These are phyloP conservation scores for Wickerhamomyces kurtzmanii DNA, from an alignment of 805 yeast species.

Conservation along the genomic window DNA sequence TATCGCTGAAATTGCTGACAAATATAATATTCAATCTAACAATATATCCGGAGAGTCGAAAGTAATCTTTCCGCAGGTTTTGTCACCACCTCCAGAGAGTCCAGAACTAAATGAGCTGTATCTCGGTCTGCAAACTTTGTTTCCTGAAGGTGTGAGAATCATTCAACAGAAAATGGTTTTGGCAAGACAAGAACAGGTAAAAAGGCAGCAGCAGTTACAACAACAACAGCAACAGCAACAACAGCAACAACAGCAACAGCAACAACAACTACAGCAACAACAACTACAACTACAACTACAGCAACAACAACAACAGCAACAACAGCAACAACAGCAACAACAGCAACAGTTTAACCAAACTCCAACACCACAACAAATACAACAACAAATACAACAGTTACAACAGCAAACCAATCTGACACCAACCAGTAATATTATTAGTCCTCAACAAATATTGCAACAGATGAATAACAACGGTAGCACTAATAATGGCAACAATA, in stretches of 20 bases:
- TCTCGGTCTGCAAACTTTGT: constrained; percentile 12
- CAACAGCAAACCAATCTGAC: no score
- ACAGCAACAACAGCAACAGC: constrained; percentile 6
- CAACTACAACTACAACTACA: constrained; percentile 69
- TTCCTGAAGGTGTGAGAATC: constrained; percentile 8
- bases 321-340: constrained; percentile 15
- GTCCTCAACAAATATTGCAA: no score
- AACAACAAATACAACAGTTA: no score
- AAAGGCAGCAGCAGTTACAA: constrained; percentile 22
- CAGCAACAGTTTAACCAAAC: constrained; percentile 11
- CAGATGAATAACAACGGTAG: no score
- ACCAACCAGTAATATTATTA: no score
- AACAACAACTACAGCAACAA: constrained; percentile 54
- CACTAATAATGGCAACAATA: no score
- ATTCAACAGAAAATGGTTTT: constrained; percentile 58
- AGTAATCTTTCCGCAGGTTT: constrained; percentile 14
- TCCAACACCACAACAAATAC: no score
- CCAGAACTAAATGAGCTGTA: constrained; percentile 15
- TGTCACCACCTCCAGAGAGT: constrained; percentile 16
- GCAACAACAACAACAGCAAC: constrained; percentile 31
- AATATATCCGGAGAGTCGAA: constrained; percentile 1
- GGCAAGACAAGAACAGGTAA: constrained; percentile 59
- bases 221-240: constrained; percentile 14
- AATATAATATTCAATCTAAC: constrained; percentile 1
- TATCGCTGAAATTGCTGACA: constrained; percentile 18